Evolutionary conservation across 176 grass and related monocot species (phyloP), one percentile per base, ranked within the genome.

Genomic region (Oryza meyeriana): DNA sequence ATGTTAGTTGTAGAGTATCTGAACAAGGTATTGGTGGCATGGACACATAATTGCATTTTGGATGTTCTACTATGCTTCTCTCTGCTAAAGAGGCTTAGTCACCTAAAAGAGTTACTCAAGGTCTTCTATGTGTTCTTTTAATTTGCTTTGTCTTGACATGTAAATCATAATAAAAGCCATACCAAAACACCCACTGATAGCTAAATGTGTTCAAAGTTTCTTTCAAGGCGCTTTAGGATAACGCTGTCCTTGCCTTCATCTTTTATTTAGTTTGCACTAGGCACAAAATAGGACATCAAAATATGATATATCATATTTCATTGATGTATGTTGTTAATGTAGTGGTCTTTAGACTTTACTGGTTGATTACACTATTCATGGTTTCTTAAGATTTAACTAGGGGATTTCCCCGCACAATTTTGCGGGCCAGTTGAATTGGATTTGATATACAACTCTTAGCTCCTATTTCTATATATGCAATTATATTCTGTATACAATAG

Each of bases 1-100:
- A 42, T 89, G 24, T 34, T 40, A 24, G 12, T 68, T 55, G 35
- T 68, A 48, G 20, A 62, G 35, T 61, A 81, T 27, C 36, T 85
- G 42, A 85, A 42, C 78, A 81, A 89, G 59, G 18, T 88, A 69
- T 5, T 70, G 22, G 67, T 69, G 62, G 38, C 55, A 52, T 78
- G 24, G n/a, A 52, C 52, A 71, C 42, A 71, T 47, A 82, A 50
- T 38, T 64, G 10, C 55, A 77, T 77, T 28, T 6, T 38, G 57
- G 26, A 33, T 55, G 42, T 64, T 77, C 42, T 42, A 22, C 45
- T 14, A 66, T 8, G 40, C 12, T 71, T 61, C 24, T 69, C 8
- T 62, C 32, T 80, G 61, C 63, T 79, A 34, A 66, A 75, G 71
- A 69, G 27, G 35, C 16, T 58, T 71, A 34, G 72, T 36, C 57